These are phyloP conservation scores for Ulvella scutata DNA, from an alignment of 139 green algal genomes.

Conservation along the genomic window DNA sequence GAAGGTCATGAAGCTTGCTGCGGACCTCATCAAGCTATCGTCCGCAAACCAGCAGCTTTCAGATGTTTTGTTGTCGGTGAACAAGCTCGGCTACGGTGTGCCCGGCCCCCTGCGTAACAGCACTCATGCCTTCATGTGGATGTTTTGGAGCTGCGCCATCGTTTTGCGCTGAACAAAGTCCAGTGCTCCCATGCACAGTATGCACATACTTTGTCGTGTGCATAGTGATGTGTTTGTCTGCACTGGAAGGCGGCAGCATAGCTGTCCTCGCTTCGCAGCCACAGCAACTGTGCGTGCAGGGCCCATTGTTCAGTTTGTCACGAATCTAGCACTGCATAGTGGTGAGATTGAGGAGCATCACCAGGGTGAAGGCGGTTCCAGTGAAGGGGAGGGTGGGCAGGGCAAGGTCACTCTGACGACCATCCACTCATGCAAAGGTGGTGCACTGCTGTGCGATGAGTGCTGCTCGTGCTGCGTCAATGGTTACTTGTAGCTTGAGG, in stretches of 20 bases:
- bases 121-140: too few relatives aligned
- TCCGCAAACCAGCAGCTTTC: neutral
- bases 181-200: too few relatives aligned
- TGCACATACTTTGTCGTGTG: too few relatives aligned
- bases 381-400: too few relatives aligned
- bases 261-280: too few relatives aligned
- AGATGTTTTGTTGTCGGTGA: neutral
- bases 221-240: too few relatives aligned
- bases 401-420: neutral
- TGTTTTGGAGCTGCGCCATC: too few relatives aligned
- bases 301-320: neutral
- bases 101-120: too few relatives aligned
- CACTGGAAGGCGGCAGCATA: too few relatives aligned
- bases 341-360: neutral
- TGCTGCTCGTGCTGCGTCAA: neutral
- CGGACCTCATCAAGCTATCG: neutral
- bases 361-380: neutral
- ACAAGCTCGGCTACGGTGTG: neutral
- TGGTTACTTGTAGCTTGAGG: neutral
- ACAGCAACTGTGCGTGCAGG: too few relatives aligned
- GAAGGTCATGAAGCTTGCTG: neutral
- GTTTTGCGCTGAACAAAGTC: too few relatives aligned
- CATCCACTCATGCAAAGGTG: neutral
- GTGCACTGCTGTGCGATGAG: neutral
- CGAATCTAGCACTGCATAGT: neutral